Conservation (phyloP, 345 rosid species). For the Eucalyptus sp. region DNA sequence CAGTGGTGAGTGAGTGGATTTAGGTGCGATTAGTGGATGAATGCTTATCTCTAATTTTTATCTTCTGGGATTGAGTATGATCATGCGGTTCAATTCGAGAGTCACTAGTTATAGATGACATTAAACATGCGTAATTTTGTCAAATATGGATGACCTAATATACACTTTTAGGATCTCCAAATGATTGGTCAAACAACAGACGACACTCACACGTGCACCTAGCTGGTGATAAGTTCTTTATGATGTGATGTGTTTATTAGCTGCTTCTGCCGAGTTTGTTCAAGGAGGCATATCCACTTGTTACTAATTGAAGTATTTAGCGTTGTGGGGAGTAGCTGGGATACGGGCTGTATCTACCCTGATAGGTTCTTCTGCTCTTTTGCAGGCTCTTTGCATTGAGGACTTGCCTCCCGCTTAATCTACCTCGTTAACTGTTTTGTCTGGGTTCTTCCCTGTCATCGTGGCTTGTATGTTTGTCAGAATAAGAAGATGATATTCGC, state of each 20-base stretch:
- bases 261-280: not conserved
- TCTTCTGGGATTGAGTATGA: not conserved
- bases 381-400: not conserved
- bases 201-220: accelerated
- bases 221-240: not conserved
- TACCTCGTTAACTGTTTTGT: not conserved
- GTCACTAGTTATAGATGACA: not conserved
- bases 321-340: not conserved
- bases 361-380: not conserved
- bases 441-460: not conserved
- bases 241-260: not conserved
- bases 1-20: not conserved
- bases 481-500: not conserved
- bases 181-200: not conserved
- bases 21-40: not conserved
- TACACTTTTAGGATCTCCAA: not conserved
- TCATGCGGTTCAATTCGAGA: not conserved
- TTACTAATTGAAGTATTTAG: not conserved
- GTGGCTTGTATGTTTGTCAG: not conserved
- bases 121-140: not conserved
- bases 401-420: not conserved
- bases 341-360: not conserved
- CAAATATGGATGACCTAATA: not conserved
- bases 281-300: not conserved
- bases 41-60: not conserved